These are phyloP conservation scores for Lathyrus oleraceus DNA, from an alignment of 306 rosid species.

Conservation along the genomic window DNA sequence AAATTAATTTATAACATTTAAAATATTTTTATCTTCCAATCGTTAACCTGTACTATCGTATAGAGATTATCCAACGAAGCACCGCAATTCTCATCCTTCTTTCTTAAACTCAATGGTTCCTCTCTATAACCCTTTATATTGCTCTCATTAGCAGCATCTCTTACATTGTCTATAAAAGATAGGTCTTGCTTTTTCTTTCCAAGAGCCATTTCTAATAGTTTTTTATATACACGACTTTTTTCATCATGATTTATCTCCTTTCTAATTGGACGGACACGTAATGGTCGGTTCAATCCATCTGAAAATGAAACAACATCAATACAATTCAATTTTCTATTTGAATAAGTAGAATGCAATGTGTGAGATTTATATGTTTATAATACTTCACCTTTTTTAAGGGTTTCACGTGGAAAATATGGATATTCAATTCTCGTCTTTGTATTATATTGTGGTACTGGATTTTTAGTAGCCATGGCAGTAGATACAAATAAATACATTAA, in stretches of 20 bases:
- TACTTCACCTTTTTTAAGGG: conserved; percentile 36
- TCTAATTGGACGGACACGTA: conserved; percentile 22
- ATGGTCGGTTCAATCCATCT: conserved; percentile 35
- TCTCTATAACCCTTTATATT: conserved; percentile 22
- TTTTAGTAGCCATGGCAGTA: conserved; percentile 44
- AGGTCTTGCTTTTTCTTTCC: conserved; percentile 10
- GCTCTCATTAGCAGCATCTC: conserved; percentile 12
- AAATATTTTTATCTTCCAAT: conserved; percentile 11
- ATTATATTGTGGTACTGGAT: conserved; percentile 21
- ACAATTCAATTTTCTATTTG: conserved; percentile 22
- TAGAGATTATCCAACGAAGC: conserved; percentile 35
- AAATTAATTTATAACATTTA: not conserved
- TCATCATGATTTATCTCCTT: conserved; percentile 47
- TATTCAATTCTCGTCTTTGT: conserved; percentile 35
- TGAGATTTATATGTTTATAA: conserved; percentile 30
- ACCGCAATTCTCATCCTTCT: conserved; percentile 36
- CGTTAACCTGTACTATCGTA: conserved; percentile 44
- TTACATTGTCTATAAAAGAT: conserved; percentile 24
- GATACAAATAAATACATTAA: conserved; percentile 52
- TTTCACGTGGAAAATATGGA: conserved; percentile 34
- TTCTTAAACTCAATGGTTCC: conserved; percentile 23
- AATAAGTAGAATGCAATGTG: conserved; percentile 8
- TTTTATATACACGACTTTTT: conserved; percentile 40
- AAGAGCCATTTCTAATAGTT: conserved; percentile 57
- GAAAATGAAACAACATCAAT: conserved; percentile 36